Conservation (phyloP, 2,329 filamentous ascomycete species). For the Dothideomycetes sp. region DNA sequence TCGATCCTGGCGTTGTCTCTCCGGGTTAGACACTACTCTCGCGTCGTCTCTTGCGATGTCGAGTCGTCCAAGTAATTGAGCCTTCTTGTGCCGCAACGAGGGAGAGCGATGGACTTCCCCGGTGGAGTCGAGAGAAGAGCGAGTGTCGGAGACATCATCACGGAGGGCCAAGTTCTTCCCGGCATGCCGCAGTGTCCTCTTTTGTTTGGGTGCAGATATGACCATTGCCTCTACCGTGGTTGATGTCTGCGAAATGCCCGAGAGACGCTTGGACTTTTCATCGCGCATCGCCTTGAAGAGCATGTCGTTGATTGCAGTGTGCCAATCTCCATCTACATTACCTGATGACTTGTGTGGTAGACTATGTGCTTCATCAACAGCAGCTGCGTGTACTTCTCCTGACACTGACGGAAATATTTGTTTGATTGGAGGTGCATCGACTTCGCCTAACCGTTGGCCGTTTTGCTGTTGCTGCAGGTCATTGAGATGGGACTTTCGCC, state of each 20-base stretch:
- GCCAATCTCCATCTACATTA: slow-evolving; percentile 43
- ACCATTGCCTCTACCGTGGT: slow-evolving; percentile 43
- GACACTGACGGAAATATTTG: too few relatives aligned
- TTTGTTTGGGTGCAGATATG: slow-evolving; percentile 33
- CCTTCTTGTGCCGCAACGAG: slow-evolving; percentile 36
- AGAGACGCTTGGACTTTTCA: slow-evolving; percentile 31
- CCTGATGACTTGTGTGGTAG: too few relatives aligned
- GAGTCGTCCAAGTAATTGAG: slow-evolving; percentile 35
- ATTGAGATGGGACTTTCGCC: slow-evolving; percentile 1
- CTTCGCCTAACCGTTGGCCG: neutral
- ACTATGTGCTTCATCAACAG: slow-evolving; percentile 17
- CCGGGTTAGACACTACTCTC: slow-evolving; percentile 9
- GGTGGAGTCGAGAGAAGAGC: slow-evolving; percentile 32
- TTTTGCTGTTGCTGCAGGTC: neutral
- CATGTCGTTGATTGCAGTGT: slow-evolving; percentile 22
- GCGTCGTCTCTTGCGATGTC: slow-evolving; percentile 17
- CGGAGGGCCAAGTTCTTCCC: slow-evolving; percentile 42
- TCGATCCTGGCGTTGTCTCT: slow-evolving; percentile 2
- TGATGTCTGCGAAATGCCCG: slow-evolving; percentile 40
- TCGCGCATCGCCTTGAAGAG: slow-evolving; percentile 18
- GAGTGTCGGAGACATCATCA: slow-evolving; percentile 31
- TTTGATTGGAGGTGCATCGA: slow-evolving; percentile 5
- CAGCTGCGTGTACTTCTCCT: too few relatives aligned
- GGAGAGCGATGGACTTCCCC: slow-evolving; percentile 33
- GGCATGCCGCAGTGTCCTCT: slow-evolving; percentile 38